These are phyloP conservation scores for Phytophthora kernoviae DNA, from an alignment of 352 stramenopile genomes.

Conservation along the genomic window DNA sequence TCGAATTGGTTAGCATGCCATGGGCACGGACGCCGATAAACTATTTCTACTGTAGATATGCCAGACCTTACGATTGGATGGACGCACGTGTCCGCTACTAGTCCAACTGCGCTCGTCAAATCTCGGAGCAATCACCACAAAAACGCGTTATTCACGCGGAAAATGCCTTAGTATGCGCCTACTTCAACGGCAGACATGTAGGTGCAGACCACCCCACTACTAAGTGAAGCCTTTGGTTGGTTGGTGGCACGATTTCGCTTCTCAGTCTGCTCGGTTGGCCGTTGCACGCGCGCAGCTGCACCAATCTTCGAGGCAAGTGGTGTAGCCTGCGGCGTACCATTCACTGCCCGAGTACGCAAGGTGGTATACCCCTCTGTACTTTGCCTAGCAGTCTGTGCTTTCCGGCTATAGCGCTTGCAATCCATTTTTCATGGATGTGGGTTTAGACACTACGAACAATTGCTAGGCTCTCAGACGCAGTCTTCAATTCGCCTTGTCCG, in stretches of 20 bases:
- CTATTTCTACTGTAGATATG: background rate
- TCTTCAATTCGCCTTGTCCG: constrained; percentile 9
- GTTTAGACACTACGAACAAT: background rate
- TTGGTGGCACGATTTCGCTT: background rate
- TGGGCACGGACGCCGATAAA: background rate
- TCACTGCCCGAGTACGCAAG: background rate
- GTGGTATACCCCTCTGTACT: no score
- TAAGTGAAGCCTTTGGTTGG: constrained; percentile 1
- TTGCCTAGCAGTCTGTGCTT: no score
- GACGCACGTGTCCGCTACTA: background rate
- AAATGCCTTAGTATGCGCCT: no score
- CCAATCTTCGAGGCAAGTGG: background rate
- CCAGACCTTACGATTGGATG: background rate
- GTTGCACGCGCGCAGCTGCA: background rate
- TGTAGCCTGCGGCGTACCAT: background rate
- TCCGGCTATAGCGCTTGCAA: background rate
- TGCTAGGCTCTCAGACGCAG: background rate
- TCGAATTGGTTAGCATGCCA: background rate
- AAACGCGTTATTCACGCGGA: background rate
- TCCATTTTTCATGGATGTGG: background rate
- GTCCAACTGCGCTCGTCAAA: background rate
- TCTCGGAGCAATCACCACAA: no score
- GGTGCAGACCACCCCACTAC: no score
- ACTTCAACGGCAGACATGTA: no score
- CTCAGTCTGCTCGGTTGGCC: background rate